Base-by-base conservation (phyloP, 1,284 basidiomycete genomes). In the Fomitopsis pinicola region DNA sequence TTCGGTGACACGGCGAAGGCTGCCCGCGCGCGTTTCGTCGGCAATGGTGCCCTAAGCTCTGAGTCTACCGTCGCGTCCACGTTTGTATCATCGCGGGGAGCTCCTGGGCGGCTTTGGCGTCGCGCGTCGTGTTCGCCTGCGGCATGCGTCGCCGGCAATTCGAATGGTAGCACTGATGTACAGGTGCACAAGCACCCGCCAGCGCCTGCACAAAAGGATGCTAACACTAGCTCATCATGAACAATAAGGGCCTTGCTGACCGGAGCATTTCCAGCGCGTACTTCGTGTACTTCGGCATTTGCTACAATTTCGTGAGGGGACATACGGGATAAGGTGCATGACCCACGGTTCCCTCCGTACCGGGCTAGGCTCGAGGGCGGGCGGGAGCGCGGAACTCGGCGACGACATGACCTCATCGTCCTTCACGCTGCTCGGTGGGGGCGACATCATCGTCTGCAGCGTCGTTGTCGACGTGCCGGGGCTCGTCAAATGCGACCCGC, bases 381-480 rank as follows among this genome's bases (percentile, higher is more conserved):
- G 68, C 3, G 66, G 64, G 10, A 63, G 59, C 0, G 63, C 53
- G 17, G 67, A 61, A 0, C 70, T 68, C 12, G 77, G 70, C 42
- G 76, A 70, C 12, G 64, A 50, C 15, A 60, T 69, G 12, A 62
- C 54, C 3, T 74, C 71, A 26, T 79, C 77, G 28, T 78, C 76
- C 59, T 76, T 73, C 42, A 70, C 67, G 57, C 66, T 72, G 67
- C 59, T 73, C 57, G 88, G 88, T 0, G 88, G 86, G 0, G 88
- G 88, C 0, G 86, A 89, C 0, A 88, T 88, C 3, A 88, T 90
- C 17, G 88, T 91, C 62, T 86, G 85, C 17, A 91, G 68, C 3
- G 88, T 91, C 5, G 86, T 83, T 0, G 87, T 87, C 7, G 87
- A 89, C n/a, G 90, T 70, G 1, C 89, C 87, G 0, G 88, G 88